Conservation (phyloP, 345 rosid species). For the Aurinia saxatilis region DNA sequence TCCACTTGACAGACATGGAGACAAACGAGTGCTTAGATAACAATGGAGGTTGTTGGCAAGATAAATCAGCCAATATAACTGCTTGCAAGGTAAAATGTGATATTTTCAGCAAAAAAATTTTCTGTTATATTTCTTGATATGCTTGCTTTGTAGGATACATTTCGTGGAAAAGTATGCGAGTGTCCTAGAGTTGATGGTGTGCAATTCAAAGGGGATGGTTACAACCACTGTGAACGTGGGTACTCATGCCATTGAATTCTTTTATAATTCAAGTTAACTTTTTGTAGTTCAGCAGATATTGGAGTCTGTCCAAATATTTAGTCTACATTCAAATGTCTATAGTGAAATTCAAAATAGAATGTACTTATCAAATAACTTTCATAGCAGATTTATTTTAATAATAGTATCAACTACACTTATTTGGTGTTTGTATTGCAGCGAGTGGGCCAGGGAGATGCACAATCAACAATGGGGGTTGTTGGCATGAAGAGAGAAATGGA, state of each 20-base stretch:
- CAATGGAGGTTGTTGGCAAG: constrained; percentile 95
- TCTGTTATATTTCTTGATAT: background rate
- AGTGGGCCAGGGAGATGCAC: constrained; percentile 65
- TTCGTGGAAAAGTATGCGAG: constrained; percentile 91
- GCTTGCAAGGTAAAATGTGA: constrained; percentile 71
- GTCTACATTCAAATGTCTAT: no score
- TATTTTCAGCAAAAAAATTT: background rate
- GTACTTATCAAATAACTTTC: no score
- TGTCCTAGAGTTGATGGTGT: constrained; percentile 93
- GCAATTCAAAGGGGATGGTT: constrained; percentile 95
- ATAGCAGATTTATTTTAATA: no score
- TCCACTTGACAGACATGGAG: constrained; percentile 61
- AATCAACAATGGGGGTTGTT: constrained; percentile 69
- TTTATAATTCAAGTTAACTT: constrained; percentile 34
- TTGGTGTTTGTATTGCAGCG: constrained; percentile 30
- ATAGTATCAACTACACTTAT: no score
- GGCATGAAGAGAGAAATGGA: constrained; percentile 53
- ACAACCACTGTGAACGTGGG: constrained; percentile 87
- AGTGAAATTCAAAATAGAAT: no score
- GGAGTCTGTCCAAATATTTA: background rate
- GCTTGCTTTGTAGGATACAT: constrained; percentile 62
- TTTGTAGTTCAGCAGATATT: background rate
- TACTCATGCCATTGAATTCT: background rate
- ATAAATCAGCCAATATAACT: constrained; percentile 66
- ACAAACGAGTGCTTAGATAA: constrained; percentile 93